A percentile compares a stretch with the other conserved stretches of the same genome.
Conservation (phyloP, 768 basidiomycete genomes). For the Leccinum broughii region DNA sequence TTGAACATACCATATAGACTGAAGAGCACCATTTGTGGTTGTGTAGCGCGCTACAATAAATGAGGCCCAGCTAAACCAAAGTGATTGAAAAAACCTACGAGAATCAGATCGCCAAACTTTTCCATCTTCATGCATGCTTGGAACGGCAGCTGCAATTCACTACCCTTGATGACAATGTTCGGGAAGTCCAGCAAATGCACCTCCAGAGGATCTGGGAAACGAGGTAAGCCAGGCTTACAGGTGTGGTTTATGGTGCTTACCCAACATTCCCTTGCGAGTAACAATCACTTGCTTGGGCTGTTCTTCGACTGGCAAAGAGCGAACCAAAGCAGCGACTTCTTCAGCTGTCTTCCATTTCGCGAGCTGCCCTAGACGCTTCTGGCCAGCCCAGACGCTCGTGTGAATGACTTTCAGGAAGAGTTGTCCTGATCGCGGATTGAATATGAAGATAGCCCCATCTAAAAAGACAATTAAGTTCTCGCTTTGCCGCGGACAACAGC, state of each 20-base stretch:
- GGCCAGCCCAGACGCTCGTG: constrained; percentile 99
- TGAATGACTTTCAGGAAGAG: constrained; percentile 99
- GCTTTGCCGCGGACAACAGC: neutral
- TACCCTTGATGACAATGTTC: constrained; percentile 99
- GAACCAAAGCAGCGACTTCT: constrained; percentile 97
- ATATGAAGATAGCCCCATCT: constrained; percentile 98
- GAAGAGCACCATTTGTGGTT: constrained; percentile 99
- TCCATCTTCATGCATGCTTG: constrained; percentile 99
- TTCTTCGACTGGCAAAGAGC: constrained; percentile 98
- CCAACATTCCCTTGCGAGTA: constrained; percentile 86
- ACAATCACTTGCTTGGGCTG: constrained; percentile 99
- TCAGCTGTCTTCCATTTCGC: constrained; percentile 99
- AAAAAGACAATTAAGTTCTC: neutral
- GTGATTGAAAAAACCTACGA: constrained; percentile 45
- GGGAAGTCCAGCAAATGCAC: constrained; percentile 99
- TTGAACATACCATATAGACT: constrained; percentile 77
- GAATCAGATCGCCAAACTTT: constrained; percentile 97
- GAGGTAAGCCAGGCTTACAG: constrained; percentile 1
- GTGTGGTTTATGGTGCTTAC: neutral
- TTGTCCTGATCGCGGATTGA: constrained; percentile 98
- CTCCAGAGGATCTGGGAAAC: constrained; percentile 77
- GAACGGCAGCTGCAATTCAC: constrained; percentile 97
- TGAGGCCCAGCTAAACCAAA: neutral
- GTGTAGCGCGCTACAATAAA: constrained; percentile 74
- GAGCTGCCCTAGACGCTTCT: constrained; percentile 98